Conservation (phyloP, 2,329 filamentous ascomycete species). For the Phyllosticta ampelicida region DNA sequence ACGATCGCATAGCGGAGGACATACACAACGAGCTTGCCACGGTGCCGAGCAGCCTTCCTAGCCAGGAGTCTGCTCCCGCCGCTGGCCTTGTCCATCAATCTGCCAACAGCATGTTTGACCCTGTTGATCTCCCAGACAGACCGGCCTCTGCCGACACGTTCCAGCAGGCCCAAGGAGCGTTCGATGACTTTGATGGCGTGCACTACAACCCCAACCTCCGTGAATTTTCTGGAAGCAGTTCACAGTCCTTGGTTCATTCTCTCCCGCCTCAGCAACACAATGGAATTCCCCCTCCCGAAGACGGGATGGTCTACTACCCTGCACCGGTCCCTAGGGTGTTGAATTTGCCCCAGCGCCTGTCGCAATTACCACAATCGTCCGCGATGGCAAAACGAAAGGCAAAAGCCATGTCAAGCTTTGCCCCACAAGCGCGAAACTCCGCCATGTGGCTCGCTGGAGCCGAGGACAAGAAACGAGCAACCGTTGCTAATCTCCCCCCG, state of each 20-base stretch:
- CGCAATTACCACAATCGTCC: constrained; percentile 55
- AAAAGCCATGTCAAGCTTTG: constrained; percentile 57
- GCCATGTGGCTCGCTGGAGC: constrained; percentile 34
- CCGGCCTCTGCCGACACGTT: constrained; percentile 49
- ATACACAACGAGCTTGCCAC: constrained; percentile 18
- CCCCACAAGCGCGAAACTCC: constrained; percentile 42
- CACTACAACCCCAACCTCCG: constrained; percentile 48
- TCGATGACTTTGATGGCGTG: constrained; percentile 72
- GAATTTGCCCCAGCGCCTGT: constrained; percentile 80
- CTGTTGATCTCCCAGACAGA: constrained; percentile 28
- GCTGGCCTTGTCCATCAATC: not conserved
- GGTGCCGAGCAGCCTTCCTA: constrained; percentile 2
- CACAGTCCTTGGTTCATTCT: constrained; percentile 37
- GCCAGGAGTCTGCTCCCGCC: constrained; percentile 6
- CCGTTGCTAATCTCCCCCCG: constrained; percentile 53
- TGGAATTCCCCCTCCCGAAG: constrained; percentile 47
- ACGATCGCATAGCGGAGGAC: constrained; percentile 26
- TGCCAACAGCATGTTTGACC: constrained; percentile 5
- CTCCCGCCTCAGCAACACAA: constrained; percentile 15
- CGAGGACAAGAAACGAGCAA: constrained; percentile 17
- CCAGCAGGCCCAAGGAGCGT: constrained; percentile 55
- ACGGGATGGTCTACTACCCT: constrained; percentile 89
- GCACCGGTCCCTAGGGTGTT: constrained; percentile 89
- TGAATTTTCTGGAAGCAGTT: constrained; percentile 17
- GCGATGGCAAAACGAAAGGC: constrained; percentile 61